Conservation (phyloP, 371 early-diverging fungal species). For the Neoconidiobolus thromboides region DNA sequence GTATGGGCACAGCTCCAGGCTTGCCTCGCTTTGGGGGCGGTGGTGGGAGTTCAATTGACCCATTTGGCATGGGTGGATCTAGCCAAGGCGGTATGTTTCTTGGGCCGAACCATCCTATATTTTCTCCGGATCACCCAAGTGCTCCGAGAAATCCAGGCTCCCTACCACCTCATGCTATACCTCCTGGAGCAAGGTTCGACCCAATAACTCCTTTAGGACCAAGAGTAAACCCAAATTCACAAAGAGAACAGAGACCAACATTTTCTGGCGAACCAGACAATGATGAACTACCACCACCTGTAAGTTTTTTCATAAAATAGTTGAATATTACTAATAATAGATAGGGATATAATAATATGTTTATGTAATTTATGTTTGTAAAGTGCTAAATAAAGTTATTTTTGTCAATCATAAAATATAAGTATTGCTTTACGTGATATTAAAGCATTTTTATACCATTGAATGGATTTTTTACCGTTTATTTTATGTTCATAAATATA, state of each 20-base stretch:
- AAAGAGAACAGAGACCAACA: constrained; percentile 13
- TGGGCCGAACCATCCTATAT: constrained; percentile 79
- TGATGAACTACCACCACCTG: constrained; percentile 52
- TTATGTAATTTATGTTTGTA: constrained; percentile 21
- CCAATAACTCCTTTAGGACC: constrained; percentile 70
- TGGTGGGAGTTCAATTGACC: constrained; percentile 13
- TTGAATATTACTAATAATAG: constrained; percentile 2
- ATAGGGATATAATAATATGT: constrained; percentile 31
- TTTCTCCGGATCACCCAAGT: constrained; percentile 22
- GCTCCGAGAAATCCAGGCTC: constrained; percentile 3
- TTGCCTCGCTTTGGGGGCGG: constrained; percentile 17
- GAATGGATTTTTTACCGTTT: neutral
- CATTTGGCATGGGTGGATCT: constrained; percentile 11
- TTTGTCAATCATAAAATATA: too few relatives aligned
- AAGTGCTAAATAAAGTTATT: neutral
- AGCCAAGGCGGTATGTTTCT: constrained; percentile 63
- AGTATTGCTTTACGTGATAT: too few relatives aligned
- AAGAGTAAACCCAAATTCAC: constrained; percentile 20
- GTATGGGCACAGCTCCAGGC: constrained; percentile 9
- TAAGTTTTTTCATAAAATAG: constrained; percentile 1
- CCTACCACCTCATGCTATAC: constrained; percentile 47
- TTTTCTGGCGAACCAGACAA: constrained; percentile 48
- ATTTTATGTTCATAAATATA: neutral
- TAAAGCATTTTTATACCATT: neutral
- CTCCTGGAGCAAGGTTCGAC: constrained; percentile 82